Base-by-base conservation (phyloP, 179 eudicot species). In the Carnegiea gigantea region DNA sequence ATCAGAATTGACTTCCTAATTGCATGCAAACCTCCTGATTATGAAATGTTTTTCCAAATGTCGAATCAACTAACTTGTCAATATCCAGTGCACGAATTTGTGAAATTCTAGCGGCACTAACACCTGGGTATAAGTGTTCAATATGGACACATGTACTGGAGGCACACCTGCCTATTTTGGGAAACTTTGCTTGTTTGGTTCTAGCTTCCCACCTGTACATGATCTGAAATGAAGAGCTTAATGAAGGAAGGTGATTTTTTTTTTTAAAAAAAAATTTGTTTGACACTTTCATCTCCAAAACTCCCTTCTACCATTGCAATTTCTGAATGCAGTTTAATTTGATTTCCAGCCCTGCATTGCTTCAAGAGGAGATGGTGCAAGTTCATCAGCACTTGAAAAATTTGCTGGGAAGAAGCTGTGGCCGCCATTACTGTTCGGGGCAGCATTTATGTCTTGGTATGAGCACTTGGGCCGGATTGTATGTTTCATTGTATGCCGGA, bases 381-480 rank as follows among this genome's bases (percentile, higher is more conserved):
- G 92, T 70, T 75, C 85, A 73, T 36, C 51, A 60, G 89, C 91
- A 67, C 89, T 93, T 24, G 51, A 40, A 43, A 84, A 73, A 78
- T 86, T 93, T 75, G 95, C 93, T 30, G 86, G 81, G 20, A 92
- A 86, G 81, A 86, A 84, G 53, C 9, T 93, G 73, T 93, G 97
- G 97, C 95, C 95, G 24, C 93, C 92, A 10, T 75, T 93, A 54
- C 75, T 82, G 12, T 92, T 93, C 70, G 93, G 95, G 76, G 86
- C 93, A 17, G 81, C 97, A 26, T 80, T 93, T 70, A 93, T 93
- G 97, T 90, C 95, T 11, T 93, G 97, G 97, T 93, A 93, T 11
- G 97, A 93, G 88, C 97, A 93, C 79, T 87, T 93, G 85, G 93
- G 97, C 36, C 83, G 95, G 77, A 88, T 90, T 48, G 85, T 89